phyloP scores from a whole-genome alignment of 306 rosid species.

The Styphnolobium japonicum region DNA sequence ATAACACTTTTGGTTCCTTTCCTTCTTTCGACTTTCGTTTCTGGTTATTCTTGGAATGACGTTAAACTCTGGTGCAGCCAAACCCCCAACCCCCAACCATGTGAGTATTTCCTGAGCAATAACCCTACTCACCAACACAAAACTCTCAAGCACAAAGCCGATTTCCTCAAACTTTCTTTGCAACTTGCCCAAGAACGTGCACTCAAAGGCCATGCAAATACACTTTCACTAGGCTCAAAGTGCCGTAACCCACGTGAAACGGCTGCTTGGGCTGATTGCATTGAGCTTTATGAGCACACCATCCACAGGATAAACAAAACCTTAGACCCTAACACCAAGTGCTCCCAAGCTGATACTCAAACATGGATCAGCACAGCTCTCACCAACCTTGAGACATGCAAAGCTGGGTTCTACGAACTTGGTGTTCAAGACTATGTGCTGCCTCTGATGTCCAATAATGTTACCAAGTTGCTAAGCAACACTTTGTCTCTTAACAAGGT shows the following conservation, averaged over 20 bases:
- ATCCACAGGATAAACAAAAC: constrained; percentile 46
- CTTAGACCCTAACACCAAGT: constrained; percentile 28
- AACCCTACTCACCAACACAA: background rate
- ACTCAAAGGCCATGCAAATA: constrained; percentile 36
- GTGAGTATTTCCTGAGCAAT: constrained; percentile 48
- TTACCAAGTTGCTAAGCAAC: constrained; percentile 57
- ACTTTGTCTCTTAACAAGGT: constrained; percentile 54
- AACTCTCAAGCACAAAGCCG: constrained; percentile 45
- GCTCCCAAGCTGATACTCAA: constrained; percentile 48
- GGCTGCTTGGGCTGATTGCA: constrained; percentile 65
- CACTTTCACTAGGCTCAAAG: constrained; percentile 40
- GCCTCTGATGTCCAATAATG: constrained; percentile 56
- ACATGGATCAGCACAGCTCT: constrained; percentile 70
- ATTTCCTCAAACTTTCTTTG: constrained; percentile 50
- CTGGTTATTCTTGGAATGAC: constrained; percentile 39
- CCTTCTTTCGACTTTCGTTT: background rate
- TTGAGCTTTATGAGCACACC: constrained; percentile 56
- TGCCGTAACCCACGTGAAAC: constrained; percentile 38
- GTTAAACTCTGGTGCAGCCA: constrained; percentile 59
- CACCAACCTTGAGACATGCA: constrained; percentile 65
- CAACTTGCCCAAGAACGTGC: constrained; percentile 55
- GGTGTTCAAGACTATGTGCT: constrained; percentile 39
- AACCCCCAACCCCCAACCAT: constrained; percentile 74
- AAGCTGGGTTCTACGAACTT: constrained; percentile 49
- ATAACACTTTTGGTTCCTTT: constrained; percentile 14